phyloP scores from a whole-genome alignment of 352 stramenopile genomes.

The Phytophthora ramorum region DNA sequence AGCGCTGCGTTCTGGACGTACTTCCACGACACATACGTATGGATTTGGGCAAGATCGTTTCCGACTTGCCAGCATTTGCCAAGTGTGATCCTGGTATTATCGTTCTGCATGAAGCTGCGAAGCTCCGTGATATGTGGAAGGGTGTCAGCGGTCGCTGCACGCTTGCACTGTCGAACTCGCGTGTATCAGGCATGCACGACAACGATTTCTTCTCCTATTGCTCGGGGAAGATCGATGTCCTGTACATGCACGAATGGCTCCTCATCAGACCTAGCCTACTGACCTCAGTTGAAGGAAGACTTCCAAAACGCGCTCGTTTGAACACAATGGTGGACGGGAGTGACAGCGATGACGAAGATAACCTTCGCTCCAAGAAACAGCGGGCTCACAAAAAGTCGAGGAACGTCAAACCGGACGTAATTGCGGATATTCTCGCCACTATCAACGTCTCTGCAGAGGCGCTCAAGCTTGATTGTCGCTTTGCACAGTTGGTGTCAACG shows the following conservation, averaged over 20 bases:
- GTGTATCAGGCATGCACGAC: background rate
- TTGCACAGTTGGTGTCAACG: background rate
- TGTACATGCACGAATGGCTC: too few relatives aligned
- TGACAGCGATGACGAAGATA: slow-evolving; percentile 4
- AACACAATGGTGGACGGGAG: slow-evolving; percentile 5
- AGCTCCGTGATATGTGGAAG: slow-evolving; percentile 15
- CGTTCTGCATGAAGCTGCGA: background rate
- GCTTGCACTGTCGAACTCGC: slow-evolving; percentile 5
- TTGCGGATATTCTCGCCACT: background rate
- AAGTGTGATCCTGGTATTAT: background rate
- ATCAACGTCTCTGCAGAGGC: background rate
- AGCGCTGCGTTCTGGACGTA: too few relatives aligned
- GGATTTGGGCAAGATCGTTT: too few relatives aligned
- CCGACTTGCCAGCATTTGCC: too few relatives aligned
- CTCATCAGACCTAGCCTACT: too few relatives aligned
- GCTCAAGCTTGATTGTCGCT: background rate
- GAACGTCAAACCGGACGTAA: background rate
- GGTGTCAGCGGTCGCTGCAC: background rate
- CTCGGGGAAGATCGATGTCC: too few relatives aligned
- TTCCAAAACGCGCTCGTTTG: background rate
- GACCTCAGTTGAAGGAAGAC: too few relatives aligned
- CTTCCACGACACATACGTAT: too few relatives aligned
- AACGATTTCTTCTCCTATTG: slow-evolving; percentile 20
- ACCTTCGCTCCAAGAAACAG: too few relatives aligned
- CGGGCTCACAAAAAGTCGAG: too few relatives aligned